phyloP scores from a whole-genome alignment of 352 stramenopile genomes.

The Plasmopara viticola region DNA sequence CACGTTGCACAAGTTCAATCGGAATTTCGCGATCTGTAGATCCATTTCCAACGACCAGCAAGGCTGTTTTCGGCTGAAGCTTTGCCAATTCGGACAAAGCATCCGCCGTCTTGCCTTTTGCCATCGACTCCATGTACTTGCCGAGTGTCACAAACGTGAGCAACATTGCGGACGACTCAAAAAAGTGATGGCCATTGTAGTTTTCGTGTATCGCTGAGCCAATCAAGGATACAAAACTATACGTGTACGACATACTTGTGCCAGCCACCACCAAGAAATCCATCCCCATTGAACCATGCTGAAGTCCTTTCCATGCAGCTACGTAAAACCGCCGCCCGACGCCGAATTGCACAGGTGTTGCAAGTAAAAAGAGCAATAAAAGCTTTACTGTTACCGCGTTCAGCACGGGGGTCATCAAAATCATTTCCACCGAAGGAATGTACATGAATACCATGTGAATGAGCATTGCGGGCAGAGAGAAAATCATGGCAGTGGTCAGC shows the following conservation, averaged over 20 bases:
- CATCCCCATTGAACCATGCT: constrained; percentile 87
- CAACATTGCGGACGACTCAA: constrained; percentile 84
- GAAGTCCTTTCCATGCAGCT: constrained; percentile 70
- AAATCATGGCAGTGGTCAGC: constrained; percentile 68
- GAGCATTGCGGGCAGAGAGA: constrained; percentile 76
- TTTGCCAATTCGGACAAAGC: constrained; percentile 65
- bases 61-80: constrained; percentile 70
- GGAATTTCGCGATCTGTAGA: constrained; percentile 63
- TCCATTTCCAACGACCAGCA: constrained; percentile 41
- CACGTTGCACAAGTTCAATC: constrained; percentile 80
- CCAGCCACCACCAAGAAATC: constrained; percentile 82
- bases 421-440: constrained; percentile 52
- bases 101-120: constrained; percentile 80
- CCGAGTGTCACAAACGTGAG: constrained; percentile 83
- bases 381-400: constrained; percentile 74
- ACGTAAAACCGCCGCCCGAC: constrained; percentile 78
- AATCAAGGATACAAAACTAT: constrained; percentile 77
- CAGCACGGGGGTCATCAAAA: constrained; percentile 69
- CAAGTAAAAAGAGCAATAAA: constrained; percentile 75
- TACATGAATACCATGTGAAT: constrained; percentile 87
- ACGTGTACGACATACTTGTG: constrained; percentile 82
- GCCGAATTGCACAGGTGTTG: constrained; percentile 81
- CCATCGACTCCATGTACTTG: constrained; percentile 87
- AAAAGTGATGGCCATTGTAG: constrained; percentile 82
- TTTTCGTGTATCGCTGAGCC: constrained; percentile 46